Percentiles rank a stretch among this genome's conserved stretches.
These are phyloP conservation scores for Naganishia cerealis DNA, from an alignment of 1,284 basidiomycete species.

Conservation along the genomic window DNA sequence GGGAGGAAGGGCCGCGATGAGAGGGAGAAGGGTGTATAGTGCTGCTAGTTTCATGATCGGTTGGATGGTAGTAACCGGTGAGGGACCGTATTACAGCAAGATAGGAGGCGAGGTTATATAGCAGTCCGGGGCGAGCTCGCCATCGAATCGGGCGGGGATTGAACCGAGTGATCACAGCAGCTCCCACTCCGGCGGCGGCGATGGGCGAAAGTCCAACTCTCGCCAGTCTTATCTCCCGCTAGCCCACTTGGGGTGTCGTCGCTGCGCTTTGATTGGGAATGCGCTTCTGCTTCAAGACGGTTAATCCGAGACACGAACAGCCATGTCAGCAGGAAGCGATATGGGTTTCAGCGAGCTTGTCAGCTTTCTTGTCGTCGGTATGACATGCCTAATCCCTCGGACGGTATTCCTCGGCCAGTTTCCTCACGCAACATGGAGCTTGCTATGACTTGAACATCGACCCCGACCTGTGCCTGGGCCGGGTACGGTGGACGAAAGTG, in stretches of 20 bases:
- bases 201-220: slow-evolving; percentile 13
- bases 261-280: background rate
- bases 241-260: background rate
- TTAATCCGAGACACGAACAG: slow-evolving; percentile 12
- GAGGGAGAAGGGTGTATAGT: slow-evolving; percentile 45
- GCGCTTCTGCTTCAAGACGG: background rate
- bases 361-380: too few species aligned
- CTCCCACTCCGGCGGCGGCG: slow-evolving; percentile 1
- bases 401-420: too few species aligned
- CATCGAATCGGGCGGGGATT: background rate
- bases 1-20: slow-evolving; percentile 45
- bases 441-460: too few species aligned
- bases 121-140: too few species aligned
- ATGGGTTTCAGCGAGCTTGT: too few species aligned
- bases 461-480: too few species aligned
- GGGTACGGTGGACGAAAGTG: too few species aligned
- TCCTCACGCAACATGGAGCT: too few species aligned
- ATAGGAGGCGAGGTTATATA: too few species aligned
- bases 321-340: background rate
- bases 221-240: slow-evolving; percentile 11
- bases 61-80: background rate
- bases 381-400: too few species aligned
- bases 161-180: background rate
- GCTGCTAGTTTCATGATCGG: slow-evolving; percentile 25
- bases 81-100: too few species aligned